Evolutionary conservation across 768 basidiomycete species (phyloP).

Genomic region (Galerina sulciceps): DNA sequence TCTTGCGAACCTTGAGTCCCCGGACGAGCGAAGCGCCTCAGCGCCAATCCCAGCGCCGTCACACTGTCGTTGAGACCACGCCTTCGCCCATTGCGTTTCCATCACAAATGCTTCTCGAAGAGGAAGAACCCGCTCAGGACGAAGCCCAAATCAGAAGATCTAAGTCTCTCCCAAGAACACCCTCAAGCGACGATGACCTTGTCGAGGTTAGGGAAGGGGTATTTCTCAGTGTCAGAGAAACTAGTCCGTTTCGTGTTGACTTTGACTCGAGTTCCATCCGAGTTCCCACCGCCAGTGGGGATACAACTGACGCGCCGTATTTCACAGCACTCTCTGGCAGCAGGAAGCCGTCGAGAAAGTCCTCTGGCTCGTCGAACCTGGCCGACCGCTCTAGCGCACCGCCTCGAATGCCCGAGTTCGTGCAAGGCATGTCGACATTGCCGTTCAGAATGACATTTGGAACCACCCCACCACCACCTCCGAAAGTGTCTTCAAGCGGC

Average conservation of each 20-base stretch:
- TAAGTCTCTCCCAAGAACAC: conserved; percentile 11
- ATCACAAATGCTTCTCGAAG: not conserved
- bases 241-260: conserved; percentile 54
- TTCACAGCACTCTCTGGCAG: conserved; percentile 5
- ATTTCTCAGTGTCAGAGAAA: conserved; percentile 39
- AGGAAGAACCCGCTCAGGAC: not conserved
- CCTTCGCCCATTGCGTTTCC: not conserved
- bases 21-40: conserved; percentile 34
- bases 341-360: conserved; percentile 12
- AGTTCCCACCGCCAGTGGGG: conserved; percentile 2
- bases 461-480: conserved; percentile 1
- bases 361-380: conserved; percentile 7
- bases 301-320: conserved; percentile 3
- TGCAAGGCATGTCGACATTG: conserved; percentile 20
- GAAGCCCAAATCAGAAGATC: not conserved
- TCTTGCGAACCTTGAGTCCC: conserved; percentile 49
- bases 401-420: conserved; percentile 20
- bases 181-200: conserved; percentile 6
- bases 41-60: conserved; percentile 9
- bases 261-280: conserved; percentile 28
- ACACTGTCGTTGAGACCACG: not conserved
- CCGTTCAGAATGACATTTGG: conserved; percentile 23
- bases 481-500: conserved; percentile 11
- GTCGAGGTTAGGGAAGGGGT: conserved; percentile 16
- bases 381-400: not conserved